These are phyloP conservation scores for Acacia melanoxylon DNA, from an alignment of 306 rosid genomes.

Conservation along the genomic window DNA sequence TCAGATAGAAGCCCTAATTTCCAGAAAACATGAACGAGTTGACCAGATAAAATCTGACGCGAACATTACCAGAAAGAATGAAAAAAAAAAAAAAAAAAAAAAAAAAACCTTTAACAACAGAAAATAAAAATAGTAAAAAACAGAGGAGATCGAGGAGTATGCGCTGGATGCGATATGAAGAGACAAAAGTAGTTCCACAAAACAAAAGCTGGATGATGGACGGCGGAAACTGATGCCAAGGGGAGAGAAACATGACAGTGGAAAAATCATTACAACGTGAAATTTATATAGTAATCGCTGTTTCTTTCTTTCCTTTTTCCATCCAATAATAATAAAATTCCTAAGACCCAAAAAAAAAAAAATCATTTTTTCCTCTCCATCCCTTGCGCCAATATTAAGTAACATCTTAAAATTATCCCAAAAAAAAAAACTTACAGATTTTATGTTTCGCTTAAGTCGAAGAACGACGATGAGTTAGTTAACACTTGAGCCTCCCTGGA, in stretches of 20 bases:
- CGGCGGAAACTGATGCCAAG: constrained; percentile 46
- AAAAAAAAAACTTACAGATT: not conserved
- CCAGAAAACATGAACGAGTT: constrained; percentile 26
- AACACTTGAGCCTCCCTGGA: constrained; percentile 36
- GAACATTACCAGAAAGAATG: not conserved
- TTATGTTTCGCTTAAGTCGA: not conserved
- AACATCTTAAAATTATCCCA: not conserved
- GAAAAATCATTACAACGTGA: constrained; percentile 15
- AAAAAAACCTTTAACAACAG: constrained; percentile 6
- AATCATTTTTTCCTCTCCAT: not conserved
- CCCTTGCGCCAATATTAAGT: not conserved
- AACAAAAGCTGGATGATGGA: constrained; percentile 39
- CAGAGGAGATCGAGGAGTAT: constrained; percentile 10
- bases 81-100: not conserved
- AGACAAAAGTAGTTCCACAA: constrained; percentile 40
- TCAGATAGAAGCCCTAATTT: constrained; percentile 26
- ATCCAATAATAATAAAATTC: not conserved
- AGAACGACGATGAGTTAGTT: not conserved
- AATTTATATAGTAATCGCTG: constrained; percentile 18
- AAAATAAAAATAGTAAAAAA: not conserved
- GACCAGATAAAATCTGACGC: constrained; percentile 30
- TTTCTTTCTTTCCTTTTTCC: not conserved
- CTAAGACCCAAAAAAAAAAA: not conserved
- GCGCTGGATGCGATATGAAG: constrained; percentile 42
- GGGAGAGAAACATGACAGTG: constrained; percentile 36